phyloP scores from a whole-genome alignment of 164 flowering plant species.

The Malania oleifera region DNA sequence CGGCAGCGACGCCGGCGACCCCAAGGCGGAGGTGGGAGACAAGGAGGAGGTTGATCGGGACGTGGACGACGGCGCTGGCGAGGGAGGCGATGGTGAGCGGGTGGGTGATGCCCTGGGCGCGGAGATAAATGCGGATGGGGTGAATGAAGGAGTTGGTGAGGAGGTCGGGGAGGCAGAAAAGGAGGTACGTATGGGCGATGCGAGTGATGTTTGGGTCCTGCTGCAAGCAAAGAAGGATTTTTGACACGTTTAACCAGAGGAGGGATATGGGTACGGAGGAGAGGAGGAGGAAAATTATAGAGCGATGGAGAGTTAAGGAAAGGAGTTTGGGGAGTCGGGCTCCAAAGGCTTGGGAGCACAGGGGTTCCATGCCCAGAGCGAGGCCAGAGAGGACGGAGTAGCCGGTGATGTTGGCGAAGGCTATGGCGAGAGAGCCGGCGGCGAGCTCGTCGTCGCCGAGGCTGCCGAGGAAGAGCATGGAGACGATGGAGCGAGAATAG shows the following conservation, averaged over 20 bases:
- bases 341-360: slow-evolving; percentile 87
- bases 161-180: slow-evolving; percentile 76
- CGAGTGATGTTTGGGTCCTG: slow-evolving; percentile 57
- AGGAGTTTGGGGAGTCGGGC: slow-evolving; percentile 59
- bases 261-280: slow-evolving; percentile 64
- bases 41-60: slow-evolving; percentile 52
- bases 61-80: slow-evolving; percentile 47
- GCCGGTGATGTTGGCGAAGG: slow-evolving; percentile 89
- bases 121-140: slow-evolving; percentile 88
- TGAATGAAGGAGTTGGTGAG: slow-evolving; percentile 69
- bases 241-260: slow-evolving; percentile 64
- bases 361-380: slow-evolving; percentile 86
- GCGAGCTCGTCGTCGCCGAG: slow-evolving; percentile 79
- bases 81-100: slow-evolving; percentile 77
- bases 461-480: slow-evolving; percentile 83
- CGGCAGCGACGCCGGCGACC: slow-evolving; percentile 68
- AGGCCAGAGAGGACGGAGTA: slow-evolving; percentile 86
- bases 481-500: slow-evolving; percentile 69
- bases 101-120: slow-evolving; percentile 79
- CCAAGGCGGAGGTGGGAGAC: slow-evolving; percentile 48
- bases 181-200: slow-evolving; percentile 57
- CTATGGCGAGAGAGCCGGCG: slow-evolving; percentile 78
- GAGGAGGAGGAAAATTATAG: slow-evolving; percentile 56
- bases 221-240: slow-evolving; percentile 33
- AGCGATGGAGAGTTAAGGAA: slow-evolving; percentile 65